A percentile compares a stretch with the other conserved stretches of the same genome.
phyloP scores from a whole-genome alignment of 2,329 filamentous ascomycete species.

The Penicillium sp. region DNA sequence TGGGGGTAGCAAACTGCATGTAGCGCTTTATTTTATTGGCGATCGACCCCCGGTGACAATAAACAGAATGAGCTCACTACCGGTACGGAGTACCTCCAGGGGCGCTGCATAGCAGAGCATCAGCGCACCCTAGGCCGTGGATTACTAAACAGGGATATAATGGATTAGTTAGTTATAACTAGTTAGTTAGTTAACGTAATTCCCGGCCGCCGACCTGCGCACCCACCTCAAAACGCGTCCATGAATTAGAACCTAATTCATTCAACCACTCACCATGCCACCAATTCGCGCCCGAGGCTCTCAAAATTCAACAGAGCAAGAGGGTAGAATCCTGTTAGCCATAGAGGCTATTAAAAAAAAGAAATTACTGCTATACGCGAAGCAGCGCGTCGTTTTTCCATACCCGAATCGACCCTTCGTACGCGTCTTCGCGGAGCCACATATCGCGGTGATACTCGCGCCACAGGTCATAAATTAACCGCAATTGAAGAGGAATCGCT shows the following conservation, averaged over 20 bases:
- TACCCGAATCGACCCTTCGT: neutral
- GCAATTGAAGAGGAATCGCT: constrained; percentile 11
- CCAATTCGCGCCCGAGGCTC: constrained; percentile 1
- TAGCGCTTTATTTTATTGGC: no score
- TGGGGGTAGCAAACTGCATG: no score
- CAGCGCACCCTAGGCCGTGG: no score
- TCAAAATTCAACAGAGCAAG: constrained; percentile 2
- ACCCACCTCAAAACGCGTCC: no score
- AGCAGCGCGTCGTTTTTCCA: constrained; percentile 3
- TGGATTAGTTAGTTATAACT: no score
- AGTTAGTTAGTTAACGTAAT: no score
- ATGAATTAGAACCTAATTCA: neutral
- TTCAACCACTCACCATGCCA: constrained; percentile 7
- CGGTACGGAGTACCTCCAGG: neutral
- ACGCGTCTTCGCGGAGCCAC: neutral
- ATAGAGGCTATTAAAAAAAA: constrained; percentile 2
- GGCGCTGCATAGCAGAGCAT: no score
- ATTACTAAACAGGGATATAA: no score
- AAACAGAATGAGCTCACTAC: no score
- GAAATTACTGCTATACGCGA: neutral
- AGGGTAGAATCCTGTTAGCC: constrained; percentile 6
- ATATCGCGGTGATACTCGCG: neutral
- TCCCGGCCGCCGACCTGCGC: neutral
- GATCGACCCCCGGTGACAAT: no score
- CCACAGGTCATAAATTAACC: constrained; percentile 6